phyloP scores from a whole-genome alignment of 495 filamentous ascomycete genomes.

The Talaromyces wortmannii region DNA sequence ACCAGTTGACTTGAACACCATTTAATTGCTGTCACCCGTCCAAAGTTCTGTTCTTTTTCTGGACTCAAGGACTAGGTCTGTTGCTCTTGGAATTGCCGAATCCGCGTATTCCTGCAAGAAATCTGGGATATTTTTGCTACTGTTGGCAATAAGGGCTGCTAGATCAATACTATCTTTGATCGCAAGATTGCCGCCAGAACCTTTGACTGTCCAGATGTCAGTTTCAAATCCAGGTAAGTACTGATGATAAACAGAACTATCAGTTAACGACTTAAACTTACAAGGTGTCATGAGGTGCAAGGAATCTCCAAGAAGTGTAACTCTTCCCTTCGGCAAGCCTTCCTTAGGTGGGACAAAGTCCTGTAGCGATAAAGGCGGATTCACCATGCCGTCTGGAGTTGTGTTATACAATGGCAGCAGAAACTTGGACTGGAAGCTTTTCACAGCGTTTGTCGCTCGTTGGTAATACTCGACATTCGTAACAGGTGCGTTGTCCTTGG shows the following conservation, averaged over 20 bases:
- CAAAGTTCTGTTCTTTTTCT: background rate
- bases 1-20: too few species aligned
- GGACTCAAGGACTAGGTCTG: background rate
- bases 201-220: background rate
- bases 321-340: background rate
- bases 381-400: background rate
- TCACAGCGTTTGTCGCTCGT: background rate
- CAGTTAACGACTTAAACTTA: background rate
- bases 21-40: background rate
- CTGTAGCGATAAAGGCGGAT: background rate
- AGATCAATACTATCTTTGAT: background rate
- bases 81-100: background rate
- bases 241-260: background rate
- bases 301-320: background rate
- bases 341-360: background rate
- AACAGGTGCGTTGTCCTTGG: background rate
- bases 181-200: background rate
- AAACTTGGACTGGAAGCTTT: background rate
- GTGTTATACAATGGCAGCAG: background rate
- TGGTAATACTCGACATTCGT: background rate
- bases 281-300: background rate
- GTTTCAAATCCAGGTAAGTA: background rate
- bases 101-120: background rate
- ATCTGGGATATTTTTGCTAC: background rate
- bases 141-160: background rate